Evolutionary conservation across 75 land plant genomes (phyloP), one percentile per base, ranked within the genome.

Genomic region (Isoetes taiwanensis): DNA sequence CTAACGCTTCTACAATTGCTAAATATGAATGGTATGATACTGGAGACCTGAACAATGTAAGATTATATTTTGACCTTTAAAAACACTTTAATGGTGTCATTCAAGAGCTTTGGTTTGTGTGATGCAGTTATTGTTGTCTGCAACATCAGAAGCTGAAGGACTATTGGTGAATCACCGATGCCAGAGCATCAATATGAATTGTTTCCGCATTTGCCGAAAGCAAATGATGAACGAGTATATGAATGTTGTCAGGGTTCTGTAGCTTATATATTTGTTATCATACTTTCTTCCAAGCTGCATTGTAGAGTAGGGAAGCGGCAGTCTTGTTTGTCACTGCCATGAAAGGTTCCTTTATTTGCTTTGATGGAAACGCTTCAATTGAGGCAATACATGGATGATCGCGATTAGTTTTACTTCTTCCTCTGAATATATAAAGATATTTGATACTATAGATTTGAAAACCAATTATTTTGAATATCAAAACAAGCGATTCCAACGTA

Each of bases 301-400:
- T 46, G 19, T 61, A 78, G 61, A 78, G 74, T 41, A 68, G 83
- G 17, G 90, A 84, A 28, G 62, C 85, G 16, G 70, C 83, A 32
- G 57, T 89, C 29, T 75, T 69, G 29, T 70, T 91, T 46, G 78
- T 91, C 1, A 63, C 69, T 33, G 42, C 71, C 8, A 73, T 76
- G 17, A 41, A 62, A 17, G 72, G 71, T 56, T 81, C 85, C 65
- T 77, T 83, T 57, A 33, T 66, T 38, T 75, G 72, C 4, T 42
- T 91, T 52, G 80, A 83, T 41, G 40, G 25, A 26, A 85, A 84
- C 74, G 75, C 88, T 30, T 69, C 80, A 79, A 23, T 59, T 91
- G 37, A 62, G 63, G 28, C 37, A 61, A 28, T 65, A 72, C 42
- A 62, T 88, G 33, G 72, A 75, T 62, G 77, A n/a, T n/a, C n/a